Conservation (phyloP, 495 filamentous ascomycete species). For the Penicillium odoratum region DNA sequence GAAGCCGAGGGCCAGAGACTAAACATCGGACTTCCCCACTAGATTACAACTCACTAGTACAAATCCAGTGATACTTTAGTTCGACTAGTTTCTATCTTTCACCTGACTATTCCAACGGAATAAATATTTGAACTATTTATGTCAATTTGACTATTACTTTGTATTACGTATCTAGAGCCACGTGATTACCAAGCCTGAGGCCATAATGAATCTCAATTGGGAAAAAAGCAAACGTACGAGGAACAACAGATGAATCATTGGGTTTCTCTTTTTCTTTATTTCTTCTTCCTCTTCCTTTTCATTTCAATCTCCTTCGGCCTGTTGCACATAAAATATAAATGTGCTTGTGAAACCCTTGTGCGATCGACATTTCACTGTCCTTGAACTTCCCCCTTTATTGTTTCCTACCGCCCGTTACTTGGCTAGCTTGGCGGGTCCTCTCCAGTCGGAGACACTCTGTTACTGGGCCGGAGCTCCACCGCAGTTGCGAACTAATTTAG, state of each 20-base stretch:
- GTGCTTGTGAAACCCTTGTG: not conserved
- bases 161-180: not conserved
- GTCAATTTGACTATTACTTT: too few species aligned
- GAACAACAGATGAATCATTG: not conserved
- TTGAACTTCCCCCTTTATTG: slow-evolving; percentile 10
- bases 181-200: not conserved
- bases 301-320: not conserved
- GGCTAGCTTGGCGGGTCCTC: slow-evolving; percentile 30
- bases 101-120: too few species aligned
- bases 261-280: not conserved
- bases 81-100: not conserved
- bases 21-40: not conserved
- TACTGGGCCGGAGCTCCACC: slow-evolving; percentile 36
- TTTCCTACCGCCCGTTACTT: slow-evolving; percentile 23
- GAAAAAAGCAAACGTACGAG: not conserved
- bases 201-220: not conserved
- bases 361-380: not conserved
- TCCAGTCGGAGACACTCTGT: slow-evolving; percentile 27
- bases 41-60: not conserved
- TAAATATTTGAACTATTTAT: not conserved
- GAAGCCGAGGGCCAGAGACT: slow-evolving; percentile 19
- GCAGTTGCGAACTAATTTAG: slow-evolving; percentile 26
- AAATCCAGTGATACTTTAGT: not conserved
- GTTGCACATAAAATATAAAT: not conserved
- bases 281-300: not conserved